These are phyloP conservation scores for Somion occarium DNA, from an alignment of 1,284 basidiomycete genomes.

Conservation along the genomic window DNA sequence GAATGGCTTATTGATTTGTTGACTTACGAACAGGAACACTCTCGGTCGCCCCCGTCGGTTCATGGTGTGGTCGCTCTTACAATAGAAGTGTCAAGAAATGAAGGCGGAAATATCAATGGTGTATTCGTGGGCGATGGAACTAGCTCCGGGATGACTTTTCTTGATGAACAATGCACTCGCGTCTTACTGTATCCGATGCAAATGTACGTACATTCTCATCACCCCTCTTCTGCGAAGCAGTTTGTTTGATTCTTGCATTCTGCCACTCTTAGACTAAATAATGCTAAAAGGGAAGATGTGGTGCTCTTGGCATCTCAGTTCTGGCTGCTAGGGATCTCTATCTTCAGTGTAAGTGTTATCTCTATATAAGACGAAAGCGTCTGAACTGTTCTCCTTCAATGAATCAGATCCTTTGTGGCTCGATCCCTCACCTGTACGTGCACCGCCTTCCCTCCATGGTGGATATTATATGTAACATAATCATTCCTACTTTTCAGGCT, in stretches of 20 bases:
- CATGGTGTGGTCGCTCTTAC: conserved; percentile 4
- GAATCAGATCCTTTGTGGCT: conserved; percentile 39
- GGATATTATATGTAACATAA: not conserved
- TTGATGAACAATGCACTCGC: conserved; percentile 36
- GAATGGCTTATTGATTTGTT: not conserved
- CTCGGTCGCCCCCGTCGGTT: conserved; percentile 6
- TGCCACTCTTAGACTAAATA: conserved; percentile 33
- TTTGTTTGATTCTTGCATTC: not conserved
- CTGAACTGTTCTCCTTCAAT: not conserved
- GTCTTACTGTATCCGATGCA: conserved; percentile 40
- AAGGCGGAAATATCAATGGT: conserved; percentile 13
- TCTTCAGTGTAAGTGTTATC: conserved; percentile 35
- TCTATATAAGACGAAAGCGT: not conserved
- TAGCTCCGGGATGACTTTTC: conserved; percentile 18
- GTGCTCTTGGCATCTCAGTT: conserved; percentile 49
- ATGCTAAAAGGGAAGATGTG: conserved; percentile 46
- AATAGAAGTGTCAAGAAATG: conserved; percentile 2
- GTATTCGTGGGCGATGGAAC: conserved; percentile 18
- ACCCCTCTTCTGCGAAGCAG: too few relatives aligned
- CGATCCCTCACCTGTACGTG: conserved; percentile 49
- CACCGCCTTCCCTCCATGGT: not conserved
- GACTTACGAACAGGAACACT: not conserved
- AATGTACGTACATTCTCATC: too few relatives aligned
- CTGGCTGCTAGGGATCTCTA: conserved; percentile 54
- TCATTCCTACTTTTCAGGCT: conserved; percentile 27